Conservation (phyloP, 2,329 filamentous ascomycete species). For the Aspergillus uvarum region DNA sequence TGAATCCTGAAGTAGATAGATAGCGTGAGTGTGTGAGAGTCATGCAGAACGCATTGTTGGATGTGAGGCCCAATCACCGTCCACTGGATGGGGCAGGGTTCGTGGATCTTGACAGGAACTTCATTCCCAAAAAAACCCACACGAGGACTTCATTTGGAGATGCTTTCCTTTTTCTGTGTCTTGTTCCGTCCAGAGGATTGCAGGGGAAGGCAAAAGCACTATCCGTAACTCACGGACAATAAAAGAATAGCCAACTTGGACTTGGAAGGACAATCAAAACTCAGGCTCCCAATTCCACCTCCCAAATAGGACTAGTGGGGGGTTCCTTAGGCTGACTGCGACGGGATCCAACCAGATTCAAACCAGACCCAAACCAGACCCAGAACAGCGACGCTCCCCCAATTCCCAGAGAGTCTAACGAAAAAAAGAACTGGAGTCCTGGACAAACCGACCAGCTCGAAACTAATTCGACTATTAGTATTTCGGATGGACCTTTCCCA, state of each 20-base stretch:
- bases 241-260: not conserved
- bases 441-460: not conserved
- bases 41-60: not conserved
- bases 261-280: not conserved
- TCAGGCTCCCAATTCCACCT: too few species aligned
- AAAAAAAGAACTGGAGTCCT: too few species aligned
- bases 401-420: too few species aligned
- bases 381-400: too few species aligned
- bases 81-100: not conserved
- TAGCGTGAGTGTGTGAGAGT: not conserved
- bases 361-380: too few species aligned
- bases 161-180: not conserved
- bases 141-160: not conserved
- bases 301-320: not conserved
- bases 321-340: not conserved
- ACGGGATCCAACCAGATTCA: not conserved
- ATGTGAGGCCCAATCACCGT: not conserved
- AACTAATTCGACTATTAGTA: slow-evolving; percentile 4
- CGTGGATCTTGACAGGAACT: not conserved
- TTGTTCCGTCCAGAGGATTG: too few species aligned
- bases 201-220: not conserved
- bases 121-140: not conserved
- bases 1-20: too few species aligned
- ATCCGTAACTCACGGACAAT: not conserved
- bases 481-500: slow-evolving; percentile 6